Evolutionary conservation across 768 basidiomycete genomes (phyloP), one percentile per base, ranked within the genome.

Genomic region (Pisolithus sp.): DNA sequence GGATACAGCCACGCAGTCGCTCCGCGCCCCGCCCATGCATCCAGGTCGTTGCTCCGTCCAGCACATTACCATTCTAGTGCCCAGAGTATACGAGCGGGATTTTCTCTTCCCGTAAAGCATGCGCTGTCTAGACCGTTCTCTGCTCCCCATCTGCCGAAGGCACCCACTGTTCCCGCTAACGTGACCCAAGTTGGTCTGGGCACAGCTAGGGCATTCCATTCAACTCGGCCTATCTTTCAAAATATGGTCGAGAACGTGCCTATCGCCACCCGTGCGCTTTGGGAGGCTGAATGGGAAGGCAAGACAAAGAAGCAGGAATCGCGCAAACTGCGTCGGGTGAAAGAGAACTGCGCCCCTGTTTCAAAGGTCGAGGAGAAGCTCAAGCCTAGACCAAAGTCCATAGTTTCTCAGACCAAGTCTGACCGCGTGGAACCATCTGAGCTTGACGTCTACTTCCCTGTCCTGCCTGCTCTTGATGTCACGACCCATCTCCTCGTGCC

Each of bases 181-280:
- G 67, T 86, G 26, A 66, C 78, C 0, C 83, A 89, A 54, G 78
- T 93, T 20, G 91, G 91, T 5, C 73, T 93, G 3, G 86, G 87
- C 36, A 77, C 80, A 0, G 86, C 84, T 0, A 74, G 90, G 36
- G 87, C 82, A 59, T 93, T 93, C 65, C 82, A 82, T 21, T 79
- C 82, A 3, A 77, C 75, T 10, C 80, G 85, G 2, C 85, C 86
- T 3, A 76, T 91, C 41, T 91, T 92, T 73, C 83, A 89, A 64
- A 83, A 86, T 62, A 66, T 93, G 39, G 81, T 81, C 2, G 79
- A 90, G 63, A 90, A 90, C 59, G 82, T 89, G 0, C 90, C 91
- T 7, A 69, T 93, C n/a, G 76, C 81, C 1, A 79, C 78, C 8
- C 78, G 91, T 24, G 83, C 90, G 3, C 71, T 91, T 40, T 82